phyloP scores from a whole-genome alignment of 2,329 filamentous ascomycete genomes.

The Hymenoscyphus repandus region DNA sequence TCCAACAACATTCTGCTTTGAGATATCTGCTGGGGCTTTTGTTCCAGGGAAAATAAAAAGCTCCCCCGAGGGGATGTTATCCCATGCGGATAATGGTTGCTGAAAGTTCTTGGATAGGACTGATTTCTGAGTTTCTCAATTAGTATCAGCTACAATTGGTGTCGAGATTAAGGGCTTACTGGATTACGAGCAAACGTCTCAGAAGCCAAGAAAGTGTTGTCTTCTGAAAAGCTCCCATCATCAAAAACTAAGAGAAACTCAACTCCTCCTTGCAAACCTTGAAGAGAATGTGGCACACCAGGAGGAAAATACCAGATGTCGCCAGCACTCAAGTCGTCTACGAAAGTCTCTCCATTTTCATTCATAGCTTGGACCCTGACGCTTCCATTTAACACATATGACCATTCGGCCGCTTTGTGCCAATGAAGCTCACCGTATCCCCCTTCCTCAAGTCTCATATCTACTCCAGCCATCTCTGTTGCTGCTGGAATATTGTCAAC shows the following conservation, averaged over 20 bases:
- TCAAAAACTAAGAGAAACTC: conserved; percentile 62
- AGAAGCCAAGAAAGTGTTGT: conserved; percentile 68
- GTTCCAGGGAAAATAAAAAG: conserved; percentile 51
- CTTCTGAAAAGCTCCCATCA: conserved; percentile 53
- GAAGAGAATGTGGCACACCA: conserved; percentile 71
- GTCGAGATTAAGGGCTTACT: no score
- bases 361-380: conserved; percentile 70
- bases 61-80: conserved; percentile 41
- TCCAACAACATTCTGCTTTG: conserved; percentile 43
- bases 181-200: conserved; percentile 58
- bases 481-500: conserved; percentile 59
- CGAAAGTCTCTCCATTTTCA: conserved; percentile 69
- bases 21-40: conserved; percentile 39
- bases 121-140: conserved; percentile 30
- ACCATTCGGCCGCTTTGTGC: conserved; percentile 79
- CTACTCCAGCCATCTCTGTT: conserved; percentile 68
- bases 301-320: conserved; percentile 62
- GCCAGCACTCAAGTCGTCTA: conserved; percentile 70
- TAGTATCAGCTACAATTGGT: not conserved
- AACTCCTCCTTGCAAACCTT: conserved; percentile 63
- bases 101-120: conserved; percentile 52
- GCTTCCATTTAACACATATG: conserved; percentile 65
- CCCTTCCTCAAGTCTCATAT: conserved; percentile 70
- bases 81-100: conserved; percentile 41
- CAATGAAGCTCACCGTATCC: conserved; percentile 75